A percentile compares a stretch with the other conserved stretches of the same genome.
phyloP scores from a whole-genome alignment of 345 rosid genomes.

The Eucalyptus sp. region DNA sequence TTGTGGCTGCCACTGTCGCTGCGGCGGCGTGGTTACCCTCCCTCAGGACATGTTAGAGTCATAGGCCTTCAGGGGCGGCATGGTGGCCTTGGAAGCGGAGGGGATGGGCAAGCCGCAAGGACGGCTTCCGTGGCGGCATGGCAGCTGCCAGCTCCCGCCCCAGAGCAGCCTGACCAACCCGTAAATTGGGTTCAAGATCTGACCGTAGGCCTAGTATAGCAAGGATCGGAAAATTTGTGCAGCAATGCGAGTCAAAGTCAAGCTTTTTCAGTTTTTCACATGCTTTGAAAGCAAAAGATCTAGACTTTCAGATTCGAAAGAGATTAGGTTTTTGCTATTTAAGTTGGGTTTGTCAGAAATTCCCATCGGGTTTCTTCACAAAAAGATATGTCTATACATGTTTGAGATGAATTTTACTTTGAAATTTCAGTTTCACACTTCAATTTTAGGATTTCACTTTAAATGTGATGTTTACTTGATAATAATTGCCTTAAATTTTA shows the following conservation, averaged over 20 bases:
- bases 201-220: background rate
- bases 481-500: background rate
- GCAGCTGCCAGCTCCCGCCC: slow-evolving; percentile 90
- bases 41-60: slow-evolving; percentile 69
- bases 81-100: too few species aligned
- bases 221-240: background rate
- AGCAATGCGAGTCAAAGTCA: background rate
- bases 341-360: background rate
- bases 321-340: background rate
- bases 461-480: background rate
- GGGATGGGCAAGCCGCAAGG: too few species aligned
- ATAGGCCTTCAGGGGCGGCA: slow-evolving; percentile 55
- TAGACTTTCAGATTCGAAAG: background rate
- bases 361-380: rapidly evolving
- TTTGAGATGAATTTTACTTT: background rate
- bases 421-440: rapidly evolving
- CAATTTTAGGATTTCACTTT: background rate
- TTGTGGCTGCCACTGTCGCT: too few species aligned
- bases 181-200: slow-evolving; percentile 12
- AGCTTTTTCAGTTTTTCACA: background rate
- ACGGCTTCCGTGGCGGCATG: too few species aligned
- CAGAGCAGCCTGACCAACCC: slow-evolving; percentile 80
- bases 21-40: slow-evolving; percentile 44
- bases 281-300: background rate
- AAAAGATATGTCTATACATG: background rate